These are phyloP conservation scores for Aspergillus jensenii DNA, from an alignment of 2,329 filamentous ascomycete genomes.

Conservation along the genomic window DNA sequence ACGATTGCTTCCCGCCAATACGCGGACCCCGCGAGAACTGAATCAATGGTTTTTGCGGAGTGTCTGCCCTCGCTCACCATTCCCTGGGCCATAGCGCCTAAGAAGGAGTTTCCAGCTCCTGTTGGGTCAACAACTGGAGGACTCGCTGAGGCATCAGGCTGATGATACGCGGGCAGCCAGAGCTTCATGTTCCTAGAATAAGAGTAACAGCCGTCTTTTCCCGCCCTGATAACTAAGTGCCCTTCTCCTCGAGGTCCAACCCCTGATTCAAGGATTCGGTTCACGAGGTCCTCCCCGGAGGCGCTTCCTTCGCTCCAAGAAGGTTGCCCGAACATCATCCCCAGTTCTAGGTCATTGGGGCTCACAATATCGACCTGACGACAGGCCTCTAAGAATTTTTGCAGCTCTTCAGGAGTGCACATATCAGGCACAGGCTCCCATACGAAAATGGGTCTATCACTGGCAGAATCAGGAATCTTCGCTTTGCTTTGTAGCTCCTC, in stretches of 20 bases:
- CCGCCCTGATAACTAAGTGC: slow-evolving; percentile 56
- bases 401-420: slow-evolving; percentile 67
- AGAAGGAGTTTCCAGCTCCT: slow-evolving; percentile 88
- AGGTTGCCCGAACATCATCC: slow-evolving; percentile 71
- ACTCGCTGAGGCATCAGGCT: slow-evolving; percentile 29
- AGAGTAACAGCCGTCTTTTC: slow-evolving; percentile 59
- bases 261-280: slow-evolving; percentile 35
- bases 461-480: slow-evolving; percentile 29
- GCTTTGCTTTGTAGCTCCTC: slow-evolving; percentile 30
- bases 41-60: slow-evolving; percentile 31
- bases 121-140: slow-evolving; percentile 79
- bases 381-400: slow-evolving; percentile 54
- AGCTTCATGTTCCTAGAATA: slow-evolving; percentile 42
- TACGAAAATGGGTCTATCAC: slow-evolving; percentile 69
- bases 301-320: slow-evolving; percentile 33
- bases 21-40: slow-evolving; percentile 50
- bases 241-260: slow-evolving; percentile 40
- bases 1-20: slow-evolving; percentile 47
- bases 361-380: slow-evolving; percentile 60
- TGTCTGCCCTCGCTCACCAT: slow-evolving; percentile 46
- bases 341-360: slow-evolving; percentile 89
- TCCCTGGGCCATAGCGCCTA: slow-evolving; percentile 62
- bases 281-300: slow-evolving; percentile 33
- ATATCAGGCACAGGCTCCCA: slow-evolving; percentile 96
- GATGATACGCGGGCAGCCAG: slow-evolving; percentile 80